These are phyloP conservation scores for Paratinospora sagittata DNA, from an alignment of 164 flowering plant genomes.

Conservation along the genomic window DNA sequence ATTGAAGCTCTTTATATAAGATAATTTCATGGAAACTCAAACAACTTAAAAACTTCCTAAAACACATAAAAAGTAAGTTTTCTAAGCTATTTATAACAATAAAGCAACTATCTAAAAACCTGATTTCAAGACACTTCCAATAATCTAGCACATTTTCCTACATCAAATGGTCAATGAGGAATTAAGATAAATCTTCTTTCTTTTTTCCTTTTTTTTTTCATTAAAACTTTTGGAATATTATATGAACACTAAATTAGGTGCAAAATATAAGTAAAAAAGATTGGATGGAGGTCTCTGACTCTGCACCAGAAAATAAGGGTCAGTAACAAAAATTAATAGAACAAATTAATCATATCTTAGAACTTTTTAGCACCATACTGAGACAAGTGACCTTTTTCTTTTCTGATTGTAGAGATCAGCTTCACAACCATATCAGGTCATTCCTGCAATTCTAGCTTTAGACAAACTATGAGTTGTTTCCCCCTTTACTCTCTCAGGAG, in stretches of 20 bases:
- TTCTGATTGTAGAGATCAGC: neutral
- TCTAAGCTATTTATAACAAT: too few species aligned
- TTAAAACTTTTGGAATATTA: neutral
- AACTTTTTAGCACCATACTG: neutral
- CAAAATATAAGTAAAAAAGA: neutral
- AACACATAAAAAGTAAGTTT: too few species aligned
- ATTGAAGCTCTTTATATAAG: too few species aligned
- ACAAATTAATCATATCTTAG: neutral
- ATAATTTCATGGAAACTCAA: too few species aligned
- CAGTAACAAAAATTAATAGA: neutral
- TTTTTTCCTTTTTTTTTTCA: neutral
- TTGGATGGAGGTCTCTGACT: neutral
- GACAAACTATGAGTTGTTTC: too few species aligned
- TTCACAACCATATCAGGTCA: neutral
- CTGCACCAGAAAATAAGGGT: too few species aligned
- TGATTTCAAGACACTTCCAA: too few species aligned
- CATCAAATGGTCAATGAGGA: too few species aligned
- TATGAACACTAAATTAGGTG: neutral
- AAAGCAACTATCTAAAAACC: too few species aligned
- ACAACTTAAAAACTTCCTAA: too few species aligned
- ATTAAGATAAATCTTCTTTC: neutral
- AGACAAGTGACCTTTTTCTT: neutral
- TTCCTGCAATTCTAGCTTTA: neutral
- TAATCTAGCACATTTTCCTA: too few species aligned
- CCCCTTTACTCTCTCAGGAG: too few species aligned